Evolutionary conservation across 2,329 filamentous ascomycete species (phyloP).

Genomic region (Fusarium gaditjirri): DNA sequence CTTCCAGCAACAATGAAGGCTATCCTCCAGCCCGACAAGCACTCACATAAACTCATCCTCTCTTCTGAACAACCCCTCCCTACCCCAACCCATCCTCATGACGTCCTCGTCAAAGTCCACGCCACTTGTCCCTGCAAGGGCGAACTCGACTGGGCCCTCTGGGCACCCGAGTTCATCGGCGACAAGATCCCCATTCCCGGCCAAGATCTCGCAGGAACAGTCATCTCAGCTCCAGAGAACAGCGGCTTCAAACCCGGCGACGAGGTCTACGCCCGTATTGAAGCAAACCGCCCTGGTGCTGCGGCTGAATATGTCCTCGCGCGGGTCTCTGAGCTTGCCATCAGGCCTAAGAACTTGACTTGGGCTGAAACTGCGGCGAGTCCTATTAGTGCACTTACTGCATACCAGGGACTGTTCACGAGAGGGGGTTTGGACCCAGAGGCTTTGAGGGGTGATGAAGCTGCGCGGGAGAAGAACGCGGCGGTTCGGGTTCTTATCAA

Average conservation of each 20-base stretch:
- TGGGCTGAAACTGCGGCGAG: slow-evolving; percentile 52
- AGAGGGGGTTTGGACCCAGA: not conserved
- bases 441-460: not conserved
- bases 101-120: slow-evolving; percentile 48
- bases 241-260: slow-evolving; percentile 39
- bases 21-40: slow-evolving; percentile 24
- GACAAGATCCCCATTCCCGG: slow-evolving; percentile 46
- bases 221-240: slow-evolving; percentile 44
- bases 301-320: slow-evolving; percentile 23
- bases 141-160: slow-evolving; percentile 47
- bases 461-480: not conserved
- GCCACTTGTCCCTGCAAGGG: slow-evolving; percentile 48
- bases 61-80: slow-evolving; percentile 27
- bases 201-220: slow-evolving; percentile 53
- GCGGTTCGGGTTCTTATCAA: slow-evolving; percentile 17
- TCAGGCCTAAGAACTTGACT: slow-evolving; percentile 46
- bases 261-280: slow-evolving; percentile 28
- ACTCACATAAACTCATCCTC: slow-evolving; percentile 25
- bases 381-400: slow-evolving; percentile 54
- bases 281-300: slow-evolving; percentile 17
- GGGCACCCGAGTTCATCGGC: slow-evolving; percentile 35
- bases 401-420: slow-evolving; percentile 51
- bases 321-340: slow-evolving; percentile 47
- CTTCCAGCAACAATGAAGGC: slow-evolving; percentile 26
- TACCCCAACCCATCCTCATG: slow-evolving; percentile 31